Evolutionary conservation across 106 monocot species (phyloP), one percentile per base, ranked within the genome.

Genomic region (Iris macrosiphon): DNA sequence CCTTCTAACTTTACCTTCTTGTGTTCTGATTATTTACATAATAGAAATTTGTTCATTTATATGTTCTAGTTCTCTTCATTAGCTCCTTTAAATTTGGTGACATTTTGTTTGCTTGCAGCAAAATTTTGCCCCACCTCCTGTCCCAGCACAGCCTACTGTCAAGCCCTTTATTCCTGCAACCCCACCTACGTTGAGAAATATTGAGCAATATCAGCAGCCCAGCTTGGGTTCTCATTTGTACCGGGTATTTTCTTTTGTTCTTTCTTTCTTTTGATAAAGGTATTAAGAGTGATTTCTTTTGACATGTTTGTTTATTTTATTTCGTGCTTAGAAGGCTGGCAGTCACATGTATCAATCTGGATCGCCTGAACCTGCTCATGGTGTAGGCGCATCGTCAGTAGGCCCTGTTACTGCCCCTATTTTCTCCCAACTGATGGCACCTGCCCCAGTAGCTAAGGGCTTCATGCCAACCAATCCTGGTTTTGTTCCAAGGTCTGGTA

Each of bases 221-320:
- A 79, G 68, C 18, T 62, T 83, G 40, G 92, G 71, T 33, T 79
- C 87, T 55, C 92, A 93, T 21, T 57, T 87, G 25, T 87, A 87
- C 61, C 73, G 59, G 64, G 92, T 93, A 17, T 46, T 66, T 73
- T 4, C 10, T 6, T 35, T 35, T 35, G 10, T 35, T 39, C 7
- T 10, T 6, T 35, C 4, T 10, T 35, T 10, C 34, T 4, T 6
- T 4, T 10, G 10, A 35, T 35, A 35, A 48, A 6, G 7, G 10
- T 10, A 35, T 35, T 35, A 6, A 6, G 10, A 35, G 4, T 35
- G 4, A 10, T 6, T 35, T 10, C 4, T 6, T 35, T 35, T 35
- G 34, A 4, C 10, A 10, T 6, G 30, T 31, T 65, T n/a, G 25
- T 42, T 2, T 34, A 45, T 56, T 41, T 7, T 24, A 6, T 35